Conservation (phyloP, 768 basidiomycete species). For the Exsudoporus frostii region DNA sequence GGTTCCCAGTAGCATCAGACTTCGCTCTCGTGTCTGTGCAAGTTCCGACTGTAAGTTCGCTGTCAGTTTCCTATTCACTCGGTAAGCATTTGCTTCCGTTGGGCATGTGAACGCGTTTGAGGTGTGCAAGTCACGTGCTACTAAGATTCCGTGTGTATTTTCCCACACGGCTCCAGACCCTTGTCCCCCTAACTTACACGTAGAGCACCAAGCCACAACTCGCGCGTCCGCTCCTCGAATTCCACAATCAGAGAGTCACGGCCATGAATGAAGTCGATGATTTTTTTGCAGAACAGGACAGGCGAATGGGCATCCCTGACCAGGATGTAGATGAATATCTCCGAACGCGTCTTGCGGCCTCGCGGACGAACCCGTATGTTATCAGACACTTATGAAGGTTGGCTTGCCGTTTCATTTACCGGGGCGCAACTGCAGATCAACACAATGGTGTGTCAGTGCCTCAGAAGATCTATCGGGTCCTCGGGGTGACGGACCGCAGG, state of each 20-base stretch:
- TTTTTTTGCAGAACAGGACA: conserved; percentile 56
- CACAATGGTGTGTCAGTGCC: not conserved
- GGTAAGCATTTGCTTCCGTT: not conserved
- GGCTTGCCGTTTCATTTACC: conserved; percentile 5
- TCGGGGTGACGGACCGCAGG: not conserved
- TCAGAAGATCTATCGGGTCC: not conserved
- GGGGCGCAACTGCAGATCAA: conserved; percentile 1
- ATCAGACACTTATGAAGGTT: not conserved
- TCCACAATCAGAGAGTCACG: not conserved
- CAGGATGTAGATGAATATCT: conserved; percentile 51
- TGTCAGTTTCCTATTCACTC: not conserved
- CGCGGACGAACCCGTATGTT: conserved; percentile 17
- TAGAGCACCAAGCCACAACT: not conserved
- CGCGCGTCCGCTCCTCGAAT: not conserved
- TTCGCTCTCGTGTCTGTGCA: not conserved
- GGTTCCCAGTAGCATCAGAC: not conserved
- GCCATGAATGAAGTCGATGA: conserved; percentile 37
- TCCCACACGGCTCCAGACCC: not conserved
- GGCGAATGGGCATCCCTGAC: conserved; percentile 50
- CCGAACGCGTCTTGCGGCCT: conserved; percentile 25
- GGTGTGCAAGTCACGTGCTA: conserved; percentile 17
- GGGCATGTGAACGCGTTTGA: not conserved
- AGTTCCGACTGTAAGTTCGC: not conserved
- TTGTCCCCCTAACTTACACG: conserved; percentile 9
- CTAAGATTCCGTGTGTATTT: not conserved